phyloP scores from a whole-genome alignment of 352 stramenopile genomes.

The Globisporangium takayamanum region DNA sequence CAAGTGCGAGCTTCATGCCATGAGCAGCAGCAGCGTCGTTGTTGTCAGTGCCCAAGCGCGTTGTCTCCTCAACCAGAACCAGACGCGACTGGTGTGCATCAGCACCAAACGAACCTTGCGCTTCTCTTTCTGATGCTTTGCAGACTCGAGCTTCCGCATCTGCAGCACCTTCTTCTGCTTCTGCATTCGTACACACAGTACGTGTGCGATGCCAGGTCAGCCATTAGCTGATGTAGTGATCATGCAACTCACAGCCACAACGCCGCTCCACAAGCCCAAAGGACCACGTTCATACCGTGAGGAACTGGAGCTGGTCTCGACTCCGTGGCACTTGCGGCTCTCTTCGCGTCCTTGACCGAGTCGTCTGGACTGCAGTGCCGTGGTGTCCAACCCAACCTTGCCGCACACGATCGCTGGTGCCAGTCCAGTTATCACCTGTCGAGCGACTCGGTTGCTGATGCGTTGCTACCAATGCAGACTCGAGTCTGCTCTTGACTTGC shows the following conservation, averaged over 20 bases:
- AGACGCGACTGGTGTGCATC: no score
- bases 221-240: no score
- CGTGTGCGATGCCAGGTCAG: neutral
- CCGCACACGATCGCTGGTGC: neutral
- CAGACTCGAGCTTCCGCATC: constrained; percentile 33
- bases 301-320: constrained; percentile 45
- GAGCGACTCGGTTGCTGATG: neutral
- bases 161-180: constrained; percentile 46
- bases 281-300: constrained; percentile 21
- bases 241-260: no score
- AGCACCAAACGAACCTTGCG: constrained; percentile 21
- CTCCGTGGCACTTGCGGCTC: constrained; percentile 21
- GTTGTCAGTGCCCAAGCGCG: no score
- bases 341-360: neutral
- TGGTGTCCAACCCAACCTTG: neutral
- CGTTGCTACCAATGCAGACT: constrained; percentile 11
- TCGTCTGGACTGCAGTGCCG: constrained; percentile 1
- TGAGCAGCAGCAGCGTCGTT: neutral
- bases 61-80: no score
- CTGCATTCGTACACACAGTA: constrained; percentile 13
- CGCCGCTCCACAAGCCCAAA: neutral
- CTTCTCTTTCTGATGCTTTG: constrained; percentile 46
- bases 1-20: constrained; percentile 24
- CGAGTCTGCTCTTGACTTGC: constrained; percentile 36
- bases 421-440: neutral